These are phyloP conservation scores for Takashimella koratensis DNA, from an alignment of 1,284 basidiomycete species.

Conservation along the genomic window DNA sequence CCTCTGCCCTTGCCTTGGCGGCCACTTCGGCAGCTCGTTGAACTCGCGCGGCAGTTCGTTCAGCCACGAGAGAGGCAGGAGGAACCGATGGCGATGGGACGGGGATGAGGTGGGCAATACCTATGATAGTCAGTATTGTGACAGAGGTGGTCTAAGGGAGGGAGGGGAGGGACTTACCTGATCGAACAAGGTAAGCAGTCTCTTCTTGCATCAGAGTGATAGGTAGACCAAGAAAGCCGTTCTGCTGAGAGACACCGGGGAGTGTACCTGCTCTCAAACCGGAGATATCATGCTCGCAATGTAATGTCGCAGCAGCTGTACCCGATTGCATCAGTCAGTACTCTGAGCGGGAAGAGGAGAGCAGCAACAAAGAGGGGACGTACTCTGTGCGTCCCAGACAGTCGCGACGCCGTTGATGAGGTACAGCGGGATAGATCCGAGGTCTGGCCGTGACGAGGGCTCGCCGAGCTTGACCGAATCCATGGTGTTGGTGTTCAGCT, in stretches of 20 bases:
- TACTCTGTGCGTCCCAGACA: constrained; percentile 48
- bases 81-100: constrained; percentile 66
- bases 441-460: neutral
- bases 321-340: constrained; percentile 40
- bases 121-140: constrained; percentile 48
- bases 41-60: constrained; percentile 32
- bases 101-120: constrained; percentile 71
- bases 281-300: constrained; percentile 74
- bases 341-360: neutral
- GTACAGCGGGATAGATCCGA: constrained; percentile 41
- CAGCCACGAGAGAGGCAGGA: constrained; percentile 53
- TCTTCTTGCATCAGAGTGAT: constrained; percentile 87
- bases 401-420: constrained; percentile 46
- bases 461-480: neutral
- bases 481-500: constrained; percentile 1
- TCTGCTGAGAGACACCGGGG: constrained; percentile 92
- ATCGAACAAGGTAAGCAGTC: constrained; percentile 69
- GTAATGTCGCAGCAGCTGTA: constrained; percentile 67
- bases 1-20: constrained; percentile 51
- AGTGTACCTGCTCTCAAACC: constrained; percentile 86
- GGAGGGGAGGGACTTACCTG: neutral
- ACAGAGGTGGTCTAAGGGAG: neutral
- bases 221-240: constrained; percentile 89
- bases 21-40: constrained; percentile 12
- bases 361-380: constrained; percentile 13